Base-by-base conservation (phyloP, 1,284 basidiomycete genomes). In the Microbotryomycetes sp. region DNA sequence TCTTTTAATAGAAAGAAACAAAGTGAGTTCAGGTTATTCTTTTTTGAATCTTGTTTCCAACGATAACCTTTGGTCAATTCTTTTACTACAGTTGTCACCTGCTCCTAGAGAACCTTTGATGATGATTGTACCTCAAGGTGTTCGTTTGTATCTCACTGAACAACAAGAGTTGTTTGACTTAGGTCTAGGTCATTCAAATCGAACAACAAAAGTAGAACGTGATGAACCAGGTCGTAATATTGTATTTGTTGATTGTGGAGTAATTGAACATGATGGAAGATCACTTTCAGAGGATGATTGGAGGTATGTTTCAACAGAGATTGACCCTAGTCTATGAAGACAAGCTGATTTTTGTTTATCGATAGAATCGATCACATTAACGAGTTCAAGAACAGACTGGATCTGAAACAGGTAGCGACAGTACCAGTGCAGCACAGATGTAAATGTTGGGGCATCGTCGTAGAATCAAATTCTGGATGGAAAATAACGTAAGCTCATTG, bases 391-490 rank as follows among this genome's bases (percentile, higher is more conserved):
- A n/a, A 47, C 0, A 22, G 26, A 9, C 54, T 70, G 0, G 71
- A 65, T 0, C 58, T 79, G 2, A 60, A 54, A 1, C 65, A 65
- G 31, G 80, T 93, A 62, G 75, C 76, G 23, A 84, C 87, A 6
- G 70, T 70, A 4, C 63, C 68, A 42, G 87, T 93, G 2, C 73
- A 77, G n/a, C 91, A 94, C 74, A 80, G 85, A 9, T 84, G 84
- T 45, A 77, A 70, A 48, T 87, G 86, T 54, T 88, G 84, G 74
- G 91, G 89, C 1, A 75, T 82, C 6, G 81, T 87, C 30, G 75
- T 93, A 49, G 80, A 81, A 49, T 86, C 88, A 73, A 64, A 70
- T 12, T 83, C 86, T 54, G 88, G 86, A 1, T 93, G 90, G 89
- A 87, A 86, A 66, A 78, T 92, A 22, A 86, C 84, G 86, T 92